Evolutionary conservation across 2,329 filamentous ascomycete species (phyloP).

Genomic region (Pseudogymnoascus verrucosus): DNA sequence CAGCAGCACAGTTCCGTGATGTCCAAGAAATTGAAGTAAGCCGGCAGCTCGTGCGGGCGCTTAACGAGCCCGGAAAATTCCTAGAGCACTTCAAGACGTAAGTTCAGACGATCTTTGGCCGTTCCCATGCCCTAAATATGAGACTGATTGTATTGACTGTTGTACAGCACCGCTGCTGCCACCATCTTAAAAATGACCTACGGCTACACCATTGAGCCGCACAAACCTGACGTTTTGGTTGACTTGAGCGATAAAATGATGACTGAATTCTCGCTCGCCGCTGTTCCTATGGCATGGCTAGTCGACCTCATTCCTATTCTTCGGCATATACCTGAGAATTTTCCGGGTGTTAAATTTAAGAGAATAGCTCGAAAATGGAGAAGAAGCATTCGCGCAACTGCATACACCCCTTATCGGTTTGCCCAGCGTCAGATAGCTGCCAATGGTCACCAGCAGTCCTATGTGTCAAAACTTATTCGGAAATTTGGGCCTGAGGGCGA

Average conservation of each 20-base stretch:
- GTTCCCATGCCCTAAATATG: neutral
- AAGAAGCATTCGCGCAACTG: slow-evolving; percentile 10
- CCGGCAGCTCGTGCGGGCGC: slow-evolving; percentile 14
- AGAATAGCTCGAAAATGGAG: slow-evolving; percentile 13
- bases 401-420: slow-evolving; percentile 13
- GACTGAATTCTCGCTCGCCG: slow-evolving; percentile 14
- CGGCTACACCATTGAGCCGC: slow-evolving; percentile 13
- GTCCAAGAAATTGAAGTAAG: slow-evolving; percentile 18
- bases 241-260: slow-evolving; percentile 14
- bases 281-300: slow-evolving; percentile 11
- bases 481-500: neutral
- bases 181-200: slow-evolving; percentile 14
- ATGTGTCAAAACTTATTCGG: slow-evolving; percentile 14
- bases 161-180: slow-evolving; percentile 11
- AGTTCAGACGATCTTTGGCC: slow-evolving; percentile 4
- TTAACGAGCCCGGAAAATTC: slow-evolving; percentile 17
- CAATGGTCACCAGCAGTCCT: slow-evolving; percentile 5
- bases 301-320: slow-evolving; percentile 13
- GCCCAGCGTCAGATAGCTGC: slow-evolving; percentile 10
- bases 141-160: neutral
- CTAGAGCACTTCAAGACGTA: slow-evolving; percentile 18
- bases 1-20: slow-evolving; percentile 18
- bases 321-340: slow-evolving; percentile 13
- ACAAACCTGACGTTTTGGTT: slow-evolving; percentile 12
- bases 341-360: slow-evolving; percentile 14